These are phyloP conservation scores for Plasmodium relictum DNA, from an alignment of 169 alveolate genomes.

Conservation along the genomic window DNA sequence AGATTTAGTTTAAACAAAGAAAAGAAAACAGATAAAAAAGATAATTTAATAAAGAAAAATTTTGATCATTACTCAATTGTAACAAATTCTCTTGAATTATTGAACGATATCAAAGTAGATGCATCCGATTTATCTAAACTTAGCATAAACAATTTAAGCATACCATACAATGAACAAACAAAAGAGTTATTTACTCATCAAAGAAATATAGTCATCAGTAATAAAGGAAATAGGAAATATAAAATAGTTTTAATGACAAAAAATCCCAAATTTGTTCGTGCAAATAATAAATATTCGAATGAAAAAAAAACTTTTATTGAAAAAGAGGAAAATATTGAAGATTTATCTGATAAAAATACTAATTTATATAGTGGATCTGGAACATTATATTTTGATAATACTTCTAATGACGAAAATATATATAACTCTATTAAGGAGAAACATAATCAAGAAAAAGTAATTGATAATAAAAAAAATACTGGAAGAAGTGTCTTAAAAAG, in stretches of 20 bases:
- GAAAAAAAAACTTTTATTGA: not conserved
- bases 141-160: constrained; percentile 27
- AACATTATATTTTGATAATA: constrained; percentile 32
- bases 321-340: not conserved
- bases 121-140: constrained; percentile 62
- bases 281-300: not conserved
- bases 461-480: not conserved
- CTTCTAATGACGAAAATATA: not conserved
- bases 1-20: not conserved
- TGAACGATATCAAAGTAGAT: constrained; percentile 43
- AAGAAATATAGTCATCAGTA: constrained; percentile 37
- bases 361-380: constrained; percentile 44
- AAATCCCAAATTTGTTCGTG: constrained; percentile 33
- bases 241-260: constrained; percentile 60
- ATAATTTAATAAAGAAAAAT: not conserved
- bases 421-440: not conserved
- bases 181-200: constrained; percentile 42
- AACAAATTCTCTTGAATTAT: constrained; percentile 36
- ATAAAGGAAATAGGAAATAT: constrained; percentile 59
- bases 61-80: constrained; percentile 46
- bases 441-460: not conserved
- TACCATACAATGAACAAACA: constrained; percentile 30
- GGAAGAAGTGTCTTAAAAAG: not conserved
- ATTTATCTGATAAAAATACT: not conserved
- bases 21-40: not conserved